A percentile compares a stretch with the other conserved stretches of the same genome.
These are phyloP conservation scores for Albizia julibrissin DNA, from an alignment of 306 rosid genomes.

Conservation along the genomic window DNA sequence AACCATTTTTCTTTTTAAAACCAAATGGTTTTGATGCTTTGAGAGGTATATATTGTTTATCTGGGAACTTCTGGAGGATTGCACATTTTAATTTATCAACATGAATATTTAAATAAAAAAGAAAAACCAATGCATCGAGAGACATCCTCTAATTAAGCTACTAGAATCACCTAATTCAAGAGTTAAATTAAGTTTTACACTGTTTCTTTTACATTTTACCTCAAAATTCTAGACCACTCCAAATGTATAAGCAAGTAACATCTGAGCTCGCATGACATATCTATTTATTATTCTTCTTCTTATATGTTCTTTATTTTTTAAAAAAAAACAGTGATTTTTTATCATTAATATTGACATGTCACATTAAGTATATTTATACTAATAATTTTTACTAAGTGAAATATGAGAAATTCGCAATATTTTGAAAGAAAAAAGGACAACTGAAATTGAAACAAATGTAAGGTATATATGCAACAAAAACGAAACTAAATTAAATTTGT, in stretches of 20 bases:
- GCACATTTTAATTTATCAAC: background rate
- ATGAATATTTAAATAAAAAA: too few species aligned
- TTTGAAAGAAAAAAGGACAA: background rate
- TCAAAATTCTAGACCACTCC: background rate
- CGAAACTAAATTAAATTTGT: background rate
- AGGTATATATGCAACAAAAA: background rate
- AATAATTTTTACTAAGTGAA: background rate
- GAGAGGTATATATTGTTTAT: background rate
- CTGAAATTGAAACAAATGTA: background rate
- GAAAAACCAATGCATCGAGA: too few species aligned
- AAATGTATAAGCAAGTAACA: background rate
- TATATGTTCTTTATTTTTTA: background rate
- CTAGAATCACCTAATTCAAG: background rate
- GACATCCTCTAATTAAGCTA: background rate
- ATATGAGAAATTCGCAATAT: background rate
- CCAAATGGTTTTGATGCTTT: constrained; percentile 16
- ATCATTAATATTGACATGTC: background rate
- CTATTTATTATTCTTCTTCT: background rate
- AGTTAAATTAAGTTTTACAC: background rate
- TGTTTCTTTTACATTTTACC: background rate
- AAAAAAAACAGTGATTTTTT: background rate
- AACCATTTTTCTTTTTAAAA: background rate
- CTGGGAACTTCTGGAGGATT: background rate
- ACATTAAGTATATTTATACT: background rate
- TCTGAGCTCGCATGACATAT: background rate